Percentiles rank a stretch among this genome's conserved stretches.
phyloP scores from a whole-genome alignment of 2,329 filamentous ascomycete genomes.

The Ophiocordyceps camponoti-rufipedis region DNA sequence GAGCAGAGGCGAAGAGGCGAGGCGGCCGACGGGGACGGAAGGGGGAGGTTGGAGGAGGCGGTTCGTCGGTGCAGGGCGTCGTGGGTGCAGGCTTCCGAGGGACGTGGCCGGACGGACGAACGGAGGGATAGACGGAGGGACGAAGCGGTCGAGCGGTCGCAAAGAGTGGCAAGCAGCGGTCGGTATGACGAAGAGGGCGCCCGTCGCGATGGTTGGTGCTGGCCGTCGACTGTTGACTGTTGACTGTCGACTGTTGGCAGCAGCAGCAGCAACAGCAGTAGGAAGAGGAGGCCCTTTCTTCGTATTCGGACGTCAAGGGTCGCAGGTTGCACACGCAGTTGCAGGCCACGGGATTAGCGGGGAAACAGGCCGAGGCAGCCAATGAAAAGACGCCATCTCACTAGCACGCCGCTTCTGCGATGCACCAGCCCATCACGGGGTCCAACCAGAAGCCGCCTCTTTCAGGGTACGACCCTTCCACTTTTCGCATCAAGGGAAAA shows the following conservation, averaged over 20 bases:
- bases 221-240: constrained; percentile 1
- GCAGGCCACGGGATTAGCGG: constrained; percentile 18
- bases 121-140: not conserved
- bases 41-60: not conserved
- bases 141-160: not conserved
- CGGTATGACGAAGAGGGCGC: not conserved
- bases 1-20: constrained; percentile 4
- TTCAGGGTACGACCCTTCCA: not conserved
- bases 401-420: constrained; percentile 4
- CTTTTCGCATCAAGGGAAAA: not conserved
- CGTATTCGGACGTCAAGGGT: not conserved
- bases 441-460: not conserved
- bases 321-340: too few species aligned
- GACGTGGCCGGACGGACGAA: not conserved
- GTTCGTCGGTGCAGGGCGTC: not conserved
- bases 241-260: not conserved
- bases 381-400: constrained; percentile 11
- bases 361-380: constrained; percentile 10
- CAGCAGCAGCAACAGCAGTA: not conserved
- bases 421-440: constrained; percentile 6
- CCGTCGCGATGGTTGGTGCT: constrained; percentile 5
- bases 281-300: not conserved
- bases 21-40: not conserved
- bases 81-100: not conserved
- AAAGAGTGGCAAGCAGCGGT: not conserved